These are phyloP conservation scores for Pleurostoma richardsiae DNA, from an alignment of 2,329 filamentous ascomycete species.

Conservation along the genomic window DNA sequence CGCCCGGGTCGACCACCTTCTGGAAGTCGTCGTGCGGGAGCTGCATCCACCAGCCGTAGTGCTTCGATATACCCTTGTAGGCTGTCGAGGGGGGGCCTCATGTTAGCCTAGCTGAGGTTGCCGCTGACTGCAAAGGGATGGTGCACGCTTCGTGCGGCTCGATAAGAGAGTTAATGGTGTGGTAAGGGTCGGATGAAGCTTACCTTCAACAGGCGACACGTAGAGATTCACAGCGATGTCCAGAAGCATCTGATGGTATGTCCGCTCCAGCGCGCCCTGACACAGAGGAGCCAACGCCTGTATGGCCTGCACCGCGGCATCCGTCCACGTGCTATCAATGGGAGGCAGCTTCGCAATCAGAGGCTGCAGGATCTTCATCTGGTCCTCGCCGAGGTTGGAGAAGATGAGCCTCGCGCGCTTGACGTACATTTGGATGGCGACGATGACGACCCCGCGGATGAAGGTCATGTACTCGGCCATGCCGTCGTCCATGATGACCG, in stretches of 20 bases:
- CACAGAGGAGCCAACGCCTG: slow-evolving; percentile 37
- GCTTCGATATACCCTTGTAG: slow-evolving; percentile 41
- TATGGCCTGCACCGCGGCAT: slow-evolving; percentile 40
- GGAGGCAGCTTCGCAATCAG: slow-evolving; percentile 39
- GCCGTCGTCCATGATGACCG: slow-evolving; percentile 51
- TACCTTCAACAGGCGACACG: slow-evolving; percentile 48
- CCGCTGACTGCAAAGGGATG: too few species aligned
- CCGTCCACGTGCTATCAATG: slow-evolving; percentile 37
- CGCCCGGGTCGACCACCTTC: slow-evolving; percentile 39
- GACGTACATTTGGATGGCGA: slow-evolving; percentile 48
- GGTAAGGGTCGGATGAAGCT: background rate
- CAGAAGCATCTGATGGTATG: slow-evolving; percentile 39
- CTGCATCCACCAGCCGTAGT: slow-evolving; percentile 55
- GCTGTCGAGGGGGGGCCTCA: slow-evolving; percentile 23
- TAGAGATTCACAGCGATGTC: slow-evolving; percentile 46
- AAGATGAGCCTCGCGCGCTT: slow-evolving; percentile 46
- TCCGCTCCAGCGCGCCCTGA: slow-evolving; percentile 31
- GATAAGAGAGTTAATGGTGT: too few species aligned
- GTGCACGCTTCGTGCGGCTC: too few species aligned
- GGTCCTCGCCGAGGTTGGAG: slow-evolving; percentile 34
- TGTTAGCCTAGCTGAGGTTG: too few species aligned
- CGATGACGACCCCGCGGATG: slow-evolving; percentile 50
- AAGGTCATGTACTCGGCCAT: slow-evolving; percentile 58
- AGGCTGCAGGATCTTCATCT: slow-evolving; percentile 35
- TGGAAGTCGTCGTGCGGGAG: slow-evolving; percentile 48